phyloP scores from a whole-genome alignment of 257 asterid species.

The Solanum habrochaites region DNA sequence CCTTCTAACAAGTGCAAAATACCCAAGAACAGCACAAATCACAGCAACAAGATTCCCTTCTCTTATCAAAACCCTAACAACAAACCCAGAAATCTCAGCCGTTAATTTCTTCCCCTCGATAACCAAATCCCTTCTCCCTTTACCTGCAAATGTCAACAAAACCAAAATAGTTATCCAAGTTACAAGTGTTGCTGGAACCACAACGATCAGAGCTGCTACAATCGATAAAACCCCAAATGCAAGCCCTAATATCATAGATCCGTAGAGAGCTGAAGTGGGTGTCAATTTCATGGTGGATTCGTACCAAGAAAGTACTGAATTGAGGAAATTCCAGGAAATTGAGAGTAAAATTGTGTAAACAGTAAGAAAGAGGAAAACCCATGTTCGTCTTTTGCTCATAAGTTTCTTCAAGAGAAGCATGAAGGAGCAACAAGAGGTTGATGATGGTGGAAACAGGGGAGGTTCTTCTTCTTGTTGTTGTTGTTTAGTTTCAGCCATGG shows the following conservation, averaged over 20 bases:
- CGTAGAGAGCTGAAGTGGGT: constrained; percentile 45
- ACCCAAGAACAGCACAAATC: constrained; percentile 70
- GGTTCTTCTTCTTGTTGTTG: background rate
- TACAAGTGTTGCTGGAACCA: constrained; percentile 77
- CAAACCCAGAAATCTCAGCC: constrained; percentile 64
- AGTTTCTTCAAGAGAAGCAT: constrained; percentile 27
- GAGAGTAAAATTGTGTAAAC: constrained; percentile 60
- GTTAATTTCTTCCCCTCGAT: constrained; percentile 76
- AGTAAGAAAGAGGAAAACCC: constrained; percentile 58
- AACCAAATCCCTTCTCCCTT: constrained; percentile 60
- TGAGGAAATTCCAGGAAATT: constrained; percentile 69
- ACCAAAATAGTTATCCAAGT: constrained; percentile 82
- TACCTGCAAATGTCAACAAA: constrained; percentile 64
- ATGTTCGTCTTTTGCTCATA: constrained; percentile 70
- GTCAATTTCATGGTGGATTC: constrained; percentile 18
- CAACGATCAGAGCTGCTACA: constrained; percentile 82
- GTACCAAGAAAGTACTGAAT: constrained; percentile 52
- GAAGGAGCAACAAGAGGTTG: background rate
- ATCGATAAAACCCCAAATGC: constrained; percentile 71
- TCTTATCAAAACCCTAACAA: constrained; percentile 54
- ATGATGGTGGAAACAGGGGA: background rate
- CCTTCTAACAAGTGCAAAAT: constrained; percentile 56
- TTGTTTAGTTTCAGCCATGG: constrained; percentile 1
- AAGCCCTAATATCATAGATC: constrained; percentile 44
- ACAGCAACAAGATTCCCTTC: constrained; percentile 88